These are phyloP conservation scores for Mycena alexandri DNA, from an alignment of 768 basidiomycete species.

Conservation along the genomic window DNA sequence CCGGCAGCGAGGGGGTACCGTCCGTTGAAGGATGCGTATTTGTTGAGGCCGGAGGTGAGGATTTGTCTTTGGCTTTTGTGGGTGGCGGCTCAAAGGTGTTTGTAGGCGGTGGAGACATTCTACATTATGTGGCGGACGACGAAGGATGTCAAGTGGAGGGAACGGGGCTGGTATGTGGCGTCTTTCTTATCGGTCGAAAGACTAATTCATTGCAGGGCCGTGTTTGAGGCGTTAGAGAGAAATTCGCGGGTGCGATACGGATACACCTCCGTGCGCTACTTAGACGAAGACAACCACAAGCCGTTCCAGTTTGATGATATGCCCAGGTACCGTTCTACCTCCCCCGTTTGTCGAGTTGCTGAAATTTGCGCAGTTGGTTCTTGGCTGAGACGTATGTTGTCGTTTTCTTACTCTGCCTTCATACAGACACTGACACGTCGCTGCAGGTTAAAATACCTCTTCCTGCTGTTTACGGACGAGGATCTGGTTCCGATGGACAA, in stretches of 20 bases:
- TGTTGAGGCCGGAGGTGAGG: conserved; percentile 52
- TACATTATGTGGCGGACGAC: conserved; percentile 56
- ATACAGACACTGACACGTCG: conserved; percentile 2
- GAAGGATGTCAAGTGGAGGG: conserved; percentile 51
- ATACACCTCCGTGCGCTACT: conserved; percentile 49
- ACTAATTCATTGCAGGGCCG: conserved; percentile 36
- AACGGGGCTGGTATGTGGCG: conserved; percentile 51
- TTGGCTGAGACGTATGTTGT: conserved; percentile 54
- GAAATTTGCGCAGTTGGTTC: conserved; percentile 52
- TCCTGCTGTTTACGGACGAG: conserved; percentile 71
- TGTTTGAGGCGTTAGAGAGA: conserved; percentile 30
- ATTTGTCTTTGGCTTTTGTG: neutral
- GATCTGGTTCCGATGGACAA: conserved; percentile 63
- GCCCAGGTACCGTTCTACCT: conserved; percentile 45
- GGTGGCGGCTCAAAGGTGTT: neutral
- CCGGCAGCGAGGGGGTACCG: conserved; percentile 43
- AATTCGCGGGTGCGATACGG: conserved; percentile 26
- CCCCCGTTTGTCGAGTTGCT: conserved; percentile 16
- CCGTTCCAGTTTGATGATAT: conserved; percentile 63
- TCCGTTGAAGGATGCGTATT: conserved; percentile 40
- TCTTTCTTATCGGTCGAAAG: conserved; percentile 48
- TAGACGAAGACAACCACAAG: conserved; percentile 59
- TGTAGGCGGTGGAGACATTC: conserved; percentile 52
- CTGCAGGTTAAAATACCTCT: conserved; percentile 68
- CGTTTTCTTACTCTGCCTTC: neutral